Evolutionary conservation across 1,284 basidiomycete genomes (phyloP), one percentile per base, ranked within the genome.

Genomic region (Sparassis latifolia): DNA sequence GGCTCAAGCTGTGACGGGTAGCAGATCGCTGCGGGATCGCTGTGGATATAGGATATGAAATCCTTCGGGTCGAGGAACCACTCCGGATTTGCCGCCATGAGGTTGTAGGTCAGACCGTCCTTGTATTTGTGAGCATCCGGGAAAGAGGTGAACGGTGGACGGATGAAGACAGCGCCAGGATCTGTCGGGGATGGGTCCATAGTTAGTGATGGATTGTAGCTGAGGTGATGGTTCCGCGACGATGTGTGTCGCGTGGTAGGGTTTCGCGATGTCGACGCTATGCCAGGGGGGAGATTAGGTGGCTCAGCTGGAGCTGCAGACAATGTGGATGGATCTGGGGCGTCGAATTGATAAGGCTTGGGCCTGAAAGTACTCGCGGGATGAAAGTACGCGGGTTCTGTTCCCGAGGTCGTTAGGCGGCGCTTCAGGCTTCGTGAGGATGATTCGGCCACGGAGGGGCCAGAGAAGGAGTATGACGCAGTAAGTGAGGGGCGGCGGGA

Each of bases 1-100:
- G 86, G 86, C 62, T 89, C 86, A 5, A 89, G 77, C 61, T 79
- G 74, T 38, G 82, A 69, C 9, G 88, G 87, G 61, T 90, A 89
- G 20, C 78, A 67, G 12, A 86, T 75, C 9, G 78, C 78, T 42
- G 71, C 65, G 3, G 74, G 62, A 57, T 78, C 79, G 37, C 64
- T 63, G 45, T 75, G 74, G 50, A 70, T 66, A 33, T 73, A 67
- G 29, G 73, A 75, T 46, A 76, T 67, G 56, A 85, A 90, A 63
- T 89, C 86, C 42, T 67, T 64, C 9, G 83, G 62, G 60, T 84
- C 79, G 53, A 89, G 73, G 63, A 89, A 89, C 87, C 87, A 89
- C 45, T 89, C 78, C 2, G 78, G 74, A 58, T 90, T 82, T 30
- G 77, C 74, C 6, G 84, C 80, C 72, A 89, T 74, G 40, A 84